Conservation (phyloP, 2,329 filamentous ascomycete species). For the Ustilaginoidea virens region DNA sequence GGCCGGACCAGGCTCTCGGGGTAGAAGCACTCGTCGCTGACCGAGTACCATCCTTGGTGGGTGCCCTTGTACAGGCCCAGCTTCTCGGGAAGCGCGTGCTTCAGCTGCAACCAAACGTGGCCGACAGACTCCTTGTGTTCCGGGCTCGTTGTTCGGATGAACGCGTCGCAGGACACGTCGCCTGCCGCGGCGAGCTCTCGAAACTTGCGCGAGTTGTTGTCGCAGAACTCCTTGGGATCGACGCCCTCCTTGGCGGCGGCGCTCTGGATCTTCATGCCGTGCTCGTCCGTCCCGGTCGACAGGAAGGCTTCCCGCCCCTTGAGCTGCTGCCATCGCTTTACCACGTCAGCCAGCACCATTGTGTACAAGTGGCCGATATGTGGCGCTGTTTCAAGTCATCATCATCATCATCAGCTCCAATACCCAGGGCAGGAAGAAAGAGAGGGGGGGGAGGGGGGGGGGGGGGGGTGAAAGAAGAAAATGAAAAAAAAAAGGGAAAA, state of each 20-base stretch:
- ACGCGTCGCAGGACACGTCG: slow-evolving; percentile 64
- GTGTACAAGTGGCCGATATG: slow-evolving; percentile 92
- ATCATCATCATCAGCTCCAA: too few species aligned
- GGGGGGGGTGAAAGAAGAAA: too few species aligned
- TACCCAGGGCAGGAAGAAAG: too few species aligned
- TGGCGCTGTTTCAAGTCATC: slow-evolving; percentile 42
- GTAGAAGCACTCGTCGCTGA: slow-evolving; percentile 95
- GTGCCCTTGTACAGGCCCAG: slow-evolving; percentile 72
- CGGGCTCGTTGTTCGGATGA: slow-evolving; percentile 79
- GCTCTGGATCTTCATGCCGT: slow-evolving; percentile 93
- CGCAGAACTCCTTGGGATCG: slow-evolving; percentile 73
- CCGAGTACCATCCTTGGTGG: slow-evolving; percentile 91
- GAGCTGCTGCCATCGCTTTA: slow-evolving; percentile 82
- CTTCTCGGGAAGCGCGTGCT: slow-evolving; percentile 33
- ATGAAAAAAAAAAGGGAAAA: too few species aligned
- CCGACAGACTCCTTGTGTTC: slow-evolving; percentile 74
- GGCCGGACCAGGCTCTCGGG: slow-evolving; percentile 60
- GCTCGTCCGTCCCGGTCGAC: slow-evolving; percentile 89
- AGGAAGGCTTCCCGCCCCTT: slow-evolving; percentile 57
- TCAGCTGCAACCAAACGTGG: slow-evolving; percentile 74
- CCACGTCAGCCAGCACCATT: slow-evolving; percentile 77
- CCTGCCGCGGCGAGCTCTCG: slow-evolving; percentile 54
- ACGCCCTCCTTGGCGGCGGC: slow-evolving; percentile 59
- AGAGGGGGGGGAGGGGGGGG: too few species aligned
- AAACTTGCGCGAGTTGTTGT: slow-evolving; percentile 69